Base-by-base conservation (phyloP, 306 rosid genomes). In the Vigna nakashimae region DNA sequence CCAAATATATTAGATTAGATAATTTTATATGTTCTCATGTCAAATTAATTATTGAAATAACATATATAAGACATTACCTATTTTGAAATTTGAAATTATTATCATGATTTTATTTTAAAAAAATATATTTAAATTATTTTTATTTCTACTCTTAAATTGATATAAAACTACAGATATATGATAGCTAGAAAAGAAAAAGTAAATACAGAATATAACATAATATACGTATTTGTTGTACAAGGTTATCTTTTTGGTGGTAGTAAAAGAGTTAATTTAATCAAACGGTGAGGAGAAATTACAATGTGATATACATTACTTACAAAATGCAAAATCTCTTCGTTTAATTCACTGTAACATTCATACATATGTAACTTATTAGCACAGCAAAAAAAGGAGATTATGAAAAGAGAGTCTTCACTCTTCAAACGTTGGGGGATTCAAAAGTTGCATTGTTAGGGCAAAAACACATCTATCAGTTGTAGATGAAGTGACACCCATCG, bases 401-500 rank as follows among this genome's bases (percentile, higher is more conserved):
- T 20, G 48, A 46, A 42, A 51, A 51, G 34, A 65, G 66, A n/a
- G 50, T 69, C 81, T 82, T 55, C 70, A 70, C 75, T 67, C 80
- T 81, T 85, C 68, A 55, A 63, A 17, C 64, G 7, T 71, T 77
- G 58, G 42, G 65, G 77, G 63, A 58, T 75, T 53, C 70, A 75
- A 76, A 65, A 62, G 84, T 66, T 48, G 17, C 22, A 32, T 48
- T 60, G 40, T 62, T 58, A 45, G 55, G 36, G 42, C 0, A 9
- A 26, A n/a, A 4, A 28, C 6, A 45, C 75, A 15, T 73, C 30
- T 24, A 49, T 84, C 79, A 86, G 74, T 36, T 65, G 79, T 69
- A 81, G 62, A 65, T 62, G 80, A 90, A 92, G 34, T 18, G 92
- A 73, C 97, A 92, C 42, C 96, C 96, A 57, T 84, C 82, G 13